phyloP scores from a whole-genome alignment of 2,329 filamentous ascomycete genomes.

The Scopulariopsis brevicaulis region DNA sequence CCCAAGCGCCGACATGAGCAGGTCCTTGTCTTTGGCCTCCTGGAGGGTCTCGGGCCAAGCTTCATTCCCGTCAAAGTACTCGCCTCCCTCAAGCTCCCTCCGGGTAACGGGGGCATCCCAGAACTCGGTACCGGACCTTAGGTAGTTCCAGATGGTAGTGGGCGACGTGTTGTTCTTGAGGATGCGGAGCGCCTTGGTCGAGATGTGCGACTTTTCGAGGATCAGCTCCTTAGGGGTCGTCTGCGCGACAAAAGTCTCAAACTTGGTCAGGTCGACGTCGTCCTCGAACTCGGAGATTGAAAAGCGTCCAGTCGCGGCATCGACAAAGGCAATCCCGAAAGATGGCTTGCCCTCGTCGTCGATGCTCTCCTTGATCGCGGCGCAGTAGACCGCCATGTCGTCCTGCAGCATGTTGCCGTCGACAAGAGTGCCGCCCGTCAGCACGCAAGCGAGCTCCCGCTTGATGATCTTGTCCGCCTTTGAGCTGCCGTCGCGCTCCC shows the following conservation, averaged over 20 bases:
- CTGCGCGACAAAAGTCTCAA: slow-evolving; percentile 93
- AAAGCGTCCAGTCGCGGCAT: slow-evolving; percentile 93
- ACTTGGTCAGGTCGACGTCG: slow-evolving; percentile 87
- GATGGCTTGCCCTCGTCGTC: slow-evolving; percentile 57
- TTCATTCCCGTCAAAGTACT: slow-evolving; percentile 59
- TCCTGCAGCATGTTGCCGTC: slow-evolving; percentile 96
- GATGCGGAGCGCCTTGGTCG: slow-evolving; percentile 81
- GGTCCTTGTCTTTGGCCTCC: slow-evolving; percentile 63
- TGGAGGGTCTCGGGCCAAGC: slow-evolving; percentile 69
- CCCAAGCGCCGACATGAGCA: slow-evolving; percentile 84
- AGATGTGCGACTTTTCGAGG: slow-evolving; percentile 77
- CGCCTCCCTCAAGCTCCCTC: slow-evolving; percentile 67
- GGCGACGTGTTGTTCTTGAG: slow-evolving; percentile 91
- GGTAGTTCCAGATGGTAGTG: slow-evolving; percentile 88
- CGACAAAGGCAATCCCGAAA: slow-evolving; percentile 89
- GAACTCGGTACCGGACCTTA: slow-evolving; percentile 82
- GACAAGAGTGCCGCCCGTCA: slow-evolving; percentile 87
- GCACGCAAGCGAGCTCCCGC: slow-evolving; percentile 78
- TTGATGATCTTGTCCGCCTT: slow-evolving; percentile 88
- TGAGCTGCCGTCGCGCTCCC: slow-evolving; percentile 58
- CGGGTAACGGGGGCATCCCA: slow-evolving; percentile 76
- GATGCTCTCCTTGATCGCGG: slow-evolving; percentile 79
- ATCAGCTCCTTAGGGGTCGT: slow-evolving; percentile 80
- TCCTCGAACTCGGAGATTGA: slow-evolving; percentile 87
- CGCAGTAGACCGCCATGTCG: slow-evolving; percentile 94